Evolutionary conservation across 495 filamentous ascomycete species (phyloP).

Genomic region (Xanthoparmelia taractica): DNA sequence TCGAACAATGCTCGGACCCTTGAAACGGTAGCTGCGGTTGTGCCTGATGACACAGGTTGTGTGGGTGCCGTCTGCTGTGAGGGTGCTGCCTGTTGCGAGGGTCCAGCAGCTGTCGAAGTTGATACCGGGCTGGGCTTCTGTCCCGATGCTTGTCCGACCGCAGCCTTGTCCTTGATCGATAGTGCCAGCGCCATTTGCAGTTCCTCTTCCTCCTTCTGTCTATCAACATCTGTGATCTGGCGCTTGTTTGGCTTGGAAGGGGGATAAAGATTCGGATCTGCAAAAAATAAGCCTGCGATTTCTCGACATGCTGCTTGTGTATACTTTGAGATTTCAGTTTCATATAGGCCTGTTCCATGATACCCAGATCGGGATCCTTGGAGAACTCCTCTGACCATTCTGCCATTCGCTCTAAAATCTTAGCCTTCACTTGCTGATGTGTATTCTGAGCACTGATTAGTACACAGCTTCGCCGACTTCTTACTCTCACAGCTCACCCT

Average conservation of each 20-base stretch:
- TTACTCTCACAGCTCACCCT: slow-evolving; percentile 40
- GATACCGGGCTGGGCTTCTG: slow-evolving; percentile 32
- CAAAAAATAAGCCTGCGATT: slow-evolving; percentile 23
- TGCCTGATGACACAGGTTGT: slow-evolving; percentile 54
- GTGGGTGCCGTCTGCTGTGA: slow-evolving; percentile 40
- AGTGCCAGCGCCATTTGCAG: slow-evolving; percentile 91
- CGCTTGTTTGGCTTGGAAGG: slow-evolving; percentile 89
- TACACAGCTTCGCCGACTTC: neutral
- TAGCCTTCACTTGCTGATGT: slow-evolving; percentile 91
- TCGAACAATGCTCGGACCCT: slow-evolving; percentile 90
- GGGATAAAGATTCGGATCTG: slow-evolving; percentile 84
- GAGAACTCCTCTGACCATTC: slow-evolving; percentile 95
- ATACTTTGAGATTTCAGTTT: slow-evolving; percentile 72
- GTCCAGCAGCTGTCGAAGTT: slow-evolving; percentile 29
- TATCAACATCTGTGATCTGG: slow-evolving; percentile 79
- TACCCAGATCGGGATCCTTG: slow-evolving; percentile 82
- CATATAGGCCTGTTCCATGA: slow-evolving; percentile 94
- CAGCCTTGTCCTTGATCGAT: slow-evolving; percentile 73
- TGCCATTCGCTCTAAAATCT: slow-evolving; percentile 92
- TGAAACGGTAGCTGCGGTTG: slow-evolving; percentile 95
- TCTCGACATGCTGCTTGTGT: neutral
- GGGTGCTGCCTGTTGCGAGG: slow-evolving; percentile 37
- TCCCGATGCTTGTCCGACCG: slow-evolving; percentile 29
- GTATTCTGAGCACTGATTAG: slow-evolving; percentile 56
- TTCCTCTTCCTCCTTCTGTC: slow-evolving; percentile 95